Conservation (phyloP, 2,329 filamentous ascomycete species). For the Arthrocladium fulminans region DNA sequence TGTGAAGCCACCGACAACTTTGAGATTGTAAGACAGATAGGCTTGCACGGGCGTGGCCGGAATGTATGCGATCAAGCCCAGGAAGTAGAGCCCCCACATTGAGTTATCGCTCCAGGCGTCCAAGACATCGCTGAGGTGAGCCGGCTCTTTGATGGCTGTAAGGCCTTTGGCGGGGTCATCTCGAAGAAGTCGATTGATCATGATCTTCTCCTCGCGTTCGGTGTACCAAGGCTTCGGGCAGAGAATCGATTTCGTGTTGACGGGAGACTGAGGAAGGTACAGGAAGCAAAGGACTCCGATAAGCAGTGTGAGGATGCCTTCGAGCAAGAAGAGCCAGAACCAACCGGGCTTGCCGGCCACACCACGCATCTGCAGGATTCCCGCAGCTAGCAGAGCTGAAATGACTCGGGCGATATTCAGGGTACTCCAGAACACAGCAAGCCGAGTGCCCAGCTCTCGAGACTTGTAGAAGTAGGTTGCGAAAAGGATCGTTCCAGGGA, state of each 20-base stretch:
- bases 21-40: constrained; percentile 53
- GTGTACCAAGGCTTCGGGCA: constrained; percentile 48
- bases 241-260: constrained; percentile 45
- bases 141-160: constrained; percentile 6
- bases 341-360: constrained; percentile 35
- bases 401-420: constrained; percentile 31
- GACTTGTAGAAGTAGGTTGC: constrained; percentile 62
- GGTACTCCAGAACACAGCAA: constrained; percentile 64
- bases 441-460: constrained; percentile 56
- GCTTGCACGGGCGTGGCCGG: constrained; percentile 42
- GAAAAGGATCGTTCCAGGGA: constrained; percentile 30
- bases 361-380: constrained; percentile 29
- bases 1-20: constrained; percentile 45
- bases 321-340: constrained; percentile 28
- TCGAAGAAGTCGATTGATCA: constrained; percentile 51
- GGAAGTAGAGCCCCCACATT: constrained; percentile 50
- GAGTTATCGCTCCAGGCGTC: constrained; percentile 50
- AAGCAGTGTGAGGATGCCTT: constrained; percentile 41
- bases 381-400: constrained; percentile 20
- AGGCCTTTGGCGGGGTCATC: constrained; percentile 51
- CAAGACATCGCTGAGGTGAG: constrained; percentile 41
- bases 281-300: constrained; percentile 49
- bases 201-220: constrained; percentile 51
- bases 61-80: constrained; percentile 47
- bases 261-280: constrained; percentile 57